These are phyloP conservation scores for Trichomonascaceae sp. DNA, from an alignment of 1,139 yeast species.

Conservation along the genomic window DNA sequence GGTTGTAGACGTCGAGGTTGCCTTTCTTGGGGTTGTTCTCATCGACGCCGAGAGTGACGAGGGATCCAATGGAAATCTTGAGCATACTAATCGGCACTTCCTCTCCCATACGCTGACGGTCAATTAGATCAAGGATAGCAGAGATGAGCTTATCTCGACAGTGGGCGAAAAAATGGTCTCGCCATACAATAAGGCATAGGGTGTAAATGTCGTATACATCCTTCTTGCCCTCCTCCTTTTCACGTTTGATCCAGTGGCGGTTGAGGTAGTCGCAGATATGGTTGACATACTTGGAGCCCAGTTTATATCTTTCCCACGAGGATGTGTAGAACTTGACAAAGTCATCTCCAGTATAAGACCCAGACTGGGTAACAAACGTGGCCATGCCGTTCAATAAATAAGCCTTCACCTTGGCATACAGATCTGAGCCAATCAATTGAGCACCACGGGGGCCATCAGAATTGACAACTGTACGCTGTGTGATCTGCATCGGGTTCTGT, in stretches of 20 bases:
- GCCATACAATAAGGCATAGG: conserved; percentile 79
- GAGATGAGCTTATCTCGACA: conserved; percentile 46
- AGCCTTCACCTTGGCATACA: conserved; percentile 56
- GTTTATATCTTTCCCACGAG: conserved; percentile 79
- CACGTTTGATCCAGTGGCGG: conserved; percentile 95
- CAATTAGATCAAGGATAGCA: conserved; percentile 67
- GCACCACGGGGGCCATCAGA: conserved; percentile 23
- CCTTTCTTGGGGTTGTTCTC: conserved; percentile 64
- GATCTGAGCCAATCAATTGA: conserved; percentile 72
- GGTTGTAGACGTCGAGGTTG: conserved; percentile 68
- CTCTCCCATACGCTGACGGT: conserved; percentile 68
- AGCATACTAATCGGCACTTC: conserved; percentile 55
- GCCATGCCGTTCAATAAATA: conserved; percentile 54
- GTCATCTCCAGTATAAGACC: conserved; percentile 35
- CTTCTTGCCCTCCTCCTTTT: conserved; percentile 87
- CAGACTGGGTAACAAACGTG: conserved; percentile 24
- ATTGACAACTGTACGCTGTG: conserved; percentile 5
- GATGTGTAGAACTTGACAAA: conserved; percentile 76
- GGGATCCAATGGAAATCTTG: conserved; percentile 68
- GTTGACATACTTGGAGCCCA: conserved; percentile 85
- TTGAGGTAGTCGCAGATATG: conserved; percentile 94
- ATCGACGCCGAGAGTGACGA: conserved; percentile 40
- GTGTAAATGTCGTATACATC: conserved; percentile 88
- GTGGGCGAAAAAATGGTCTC: conserved; percentile 61
- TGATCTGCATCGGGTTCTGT: conserved; percentile 41